Conservation (phyloP, 169 alveolate species). For the Plasmodium ovale region DNA sequence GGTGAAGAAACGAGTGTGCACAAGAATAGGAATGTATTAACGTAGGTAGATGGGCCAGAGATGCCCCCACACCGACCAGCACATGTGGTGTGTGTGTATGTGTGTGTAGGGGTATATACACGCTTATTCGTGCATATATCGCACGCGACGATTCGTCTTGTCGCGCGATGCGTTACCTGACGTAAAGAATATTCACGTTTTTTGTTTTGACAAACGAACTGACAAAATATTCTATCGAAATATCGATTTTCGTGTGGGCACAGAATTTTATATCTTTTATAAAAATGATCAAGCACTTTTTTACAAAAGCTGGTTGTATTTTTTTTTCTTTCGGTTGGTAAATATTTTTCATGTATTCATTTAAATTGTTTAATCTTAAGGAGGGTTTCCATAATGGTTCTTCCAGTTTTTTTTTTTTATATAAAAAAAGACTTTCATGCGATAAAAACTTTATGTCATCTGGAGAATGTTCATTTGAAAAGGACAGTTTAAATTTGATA, state of each 20-base stretch:
- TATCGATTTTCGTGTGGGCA: conserved; percentile 5
- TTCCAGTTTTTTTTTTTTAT: conserved; percentile 27
- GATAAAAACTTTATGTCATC: conserved; percentile 75
- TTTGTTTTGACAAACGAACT: conserved; percentile 36
- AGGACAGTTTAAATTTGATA: conserved; percentile 63
- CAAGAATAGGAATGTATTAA: not conserved
- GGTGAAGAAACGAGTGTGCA: not conserved
- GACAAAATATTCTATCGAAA: conserved; percentile 38
- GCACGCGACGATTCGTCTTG: no score
- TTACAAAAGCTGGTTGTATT: not conserved
- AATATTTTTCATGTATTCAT: conserved; percentile 30
- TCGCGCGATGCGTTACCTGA: conserved; percentile 20
- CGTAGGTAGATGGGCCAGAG: not conserved
- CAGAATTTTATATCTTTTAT: conserved; percentile 53
- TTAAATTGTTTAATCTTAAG: conserved; percentile 28
- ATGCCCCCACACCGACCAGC: no score
- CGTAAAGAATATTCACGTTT: conserved; percentile 31
- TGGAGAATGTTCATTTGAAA: conserved; percentile 64
- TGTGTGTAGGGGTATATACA: not conserved
- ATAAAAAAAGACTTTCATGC: conserved; percentile 63
- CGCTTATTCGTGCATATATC: not conserved
- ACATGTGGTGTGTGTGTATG: not conserved
- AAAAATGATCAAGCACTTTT: conserved; percentile 45
- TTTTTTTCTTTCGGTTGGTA: conserved; percentile 12
- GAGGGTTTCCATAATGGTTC: conserved; percentile 73